A percentile compares a stretch with the other conserved stretches of the same genome.
Conservation (phyloP, 306 rosid species). For the Fragaria nilgerrensis region DNA sequence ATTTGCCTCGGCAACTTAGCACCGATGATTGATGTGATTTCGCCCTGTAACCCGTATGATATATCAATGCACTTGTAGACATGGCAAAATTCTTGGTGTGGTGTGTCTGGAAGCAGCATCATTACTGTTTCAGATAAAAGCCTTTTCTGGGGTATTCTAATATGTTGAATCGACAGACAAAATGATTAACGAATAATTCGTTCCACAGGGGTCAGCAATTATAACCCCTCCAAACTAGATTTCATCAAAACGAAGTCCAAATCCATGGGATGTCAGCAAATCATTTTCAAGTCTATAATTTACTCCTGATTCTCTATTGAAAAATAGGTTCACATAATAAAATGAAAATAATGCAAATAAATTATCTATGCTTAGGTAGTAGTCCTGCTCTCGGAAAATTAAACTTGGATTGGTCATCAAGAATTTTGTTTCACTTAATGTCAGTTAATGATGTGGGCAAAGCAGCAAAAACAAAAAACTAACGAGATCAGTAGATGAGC, state of each 20-base stretch:
- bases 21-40: not conserved
- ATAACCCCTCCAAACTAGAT: not conserved
- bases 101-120: not conserved
- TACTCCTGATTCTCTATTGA: not conserved
- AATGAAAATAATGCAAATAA: not conserved
- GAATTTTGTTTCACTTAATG: not conserved
- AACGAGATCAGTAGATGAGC: not conserved
- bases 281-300: not conserved
- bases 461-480: not conserved
- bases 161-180: not conserved
- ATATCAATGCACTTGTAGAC: not conserved
- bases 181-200: not conserved
- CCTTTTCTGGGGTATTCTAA: not conserved
- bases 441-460: not conserved
- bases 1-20: not conserved
- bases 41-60: not conserved
- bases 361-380: not conserved
- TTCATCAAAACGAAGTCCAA: not conserved
- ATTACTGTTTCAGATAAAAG: not conserved
- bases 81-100: not conserved
- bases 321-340: not conserved
- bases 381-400: not conserved
- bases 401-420: not conserved
- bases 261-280: not conserved
- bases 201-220: not conserved